Base-by-base conservation (phyloP, 2,329 filamentous ascomycete genomes). In the Sporothrix mexicana region DNA sequence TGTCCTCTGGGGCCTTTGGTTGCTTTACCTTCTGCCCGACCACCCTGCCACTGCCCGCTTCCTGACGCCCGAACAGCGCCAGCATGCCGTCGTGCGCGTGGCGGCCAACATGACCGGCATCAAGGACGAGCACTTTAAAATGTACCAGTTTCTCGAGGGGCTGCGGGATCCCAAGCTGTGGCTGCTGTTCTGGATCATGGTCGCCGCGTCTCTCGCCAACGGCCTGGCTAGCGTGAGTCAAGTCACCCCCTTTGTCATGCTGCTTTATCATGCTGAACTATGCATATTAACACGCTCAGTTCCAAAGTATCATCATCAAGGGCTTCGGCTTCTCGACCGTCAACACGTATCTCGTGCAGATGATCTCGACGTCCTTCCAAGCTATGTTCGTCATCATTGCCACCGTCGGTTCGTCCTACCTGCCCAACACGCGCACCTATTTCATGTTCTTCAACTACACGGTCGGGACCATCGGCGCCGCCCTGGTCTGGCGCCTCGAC, bases 141-240 rank as follows among this genome's bases (percentile, higher is more conserved):
- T 82, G 70, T 82, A 84, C 88, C 88, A 90, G 77, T 82, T 89
- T 64, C 77, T 80, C 15, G 88, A 90, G 75, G 87, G 87, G 0
- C 87, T 88, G 68, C 78, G 80, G 62, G 88, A 90, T 76, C 85
- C 86, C 76, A 90, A 90, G 78, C 82, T 88, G 0, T 90, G 88
- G 79, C 82, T 90, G 5, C 55, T 59, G 12, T 59, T 59, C 13
- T 36, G 55, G 25, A 59, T 59, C 55, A 59, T 59, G 55, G 55
- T 59, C 4, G 4, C 55, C 4, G 4, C 25, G 25, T 59, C 55
- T 13, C 55, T 59, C 2, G 55, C 55, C 55, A 59, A 59, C 25
- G 55, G 55, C 3, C 25, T 59, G 55, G 55, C 55, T 3, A 59
- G 55, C 15, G 55, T 59, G n/a, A 41, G 55, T 41, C 10, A 13